phyloP scores from a whole-genome alignment of 2,329 filamentous ascomycete genomes.

The Scytalidium sp. region DNA sequence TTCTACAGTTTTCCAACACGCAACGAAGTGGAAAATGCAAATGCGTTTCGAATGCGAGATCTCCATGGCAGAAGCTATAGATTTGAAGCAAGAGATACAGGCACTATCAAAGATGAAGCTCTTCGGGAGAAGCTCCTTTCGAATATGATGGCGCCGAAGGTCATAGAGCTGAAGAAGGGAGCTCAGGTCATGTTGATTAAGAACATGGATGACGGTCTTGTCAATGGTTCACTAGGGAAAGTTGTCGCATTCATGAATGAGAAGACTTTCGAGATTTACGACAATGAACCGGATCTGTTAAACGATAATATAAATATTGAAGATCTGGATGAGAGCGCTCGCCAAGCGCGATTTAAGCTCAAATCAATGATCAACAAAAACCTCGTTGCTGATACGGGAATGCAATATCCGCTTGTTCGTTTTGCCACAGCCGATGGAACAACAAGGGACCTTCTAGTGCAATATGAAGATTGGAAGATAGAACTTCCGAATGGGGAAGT shows the following conservation, averaged over 20 bases:
- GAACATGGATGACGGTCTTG: conserved; percentile 89
- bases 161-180: conserved; percentile 79
- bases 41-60: conserved; percentile 67
- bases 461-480: conserved; percentile 91
- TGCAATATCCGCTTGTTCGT: conserved; percentile 77
- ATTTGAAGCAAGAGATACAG: conserved; percentile 74
- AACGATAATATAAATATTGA: conserved; percentile 44
- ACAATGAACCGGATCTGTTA: conserved; percentile 54
- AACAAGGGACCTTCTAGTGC: conserved; percentile 72
- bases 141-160: conserved; percentile 90
- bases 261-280: conserved; percentile 55
- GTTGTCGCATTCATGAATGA: conserved; percentile 79
- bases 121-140: conserved; percentile 73
- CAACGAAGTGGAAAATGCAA: conserved; percentile 84
- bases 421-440: conserved; percentile 80
- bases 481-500: conserved; percentile 95
- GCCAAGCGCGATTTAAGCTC: conserved; percentile 37
- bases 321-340: conserved; percentile 37
- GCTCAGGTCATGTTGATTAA: conserved; percentile 99
- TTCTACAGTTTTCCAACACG: conserved; percentile 74
- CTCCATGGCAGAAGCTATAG: conserved; percentile 65
- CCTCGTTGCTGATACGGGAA: conserved; percentile 43
- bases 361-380: conserved; percentile 43
- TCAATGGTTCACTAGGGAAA: conserved; percentile 91
- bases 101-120: conserved; percentile 60